These are phyloP conservation scores for Penicillium sp. DNA, from an alignment of 2,329 filamentous ascomycete species.

Conservation along the genomic window DNA sequence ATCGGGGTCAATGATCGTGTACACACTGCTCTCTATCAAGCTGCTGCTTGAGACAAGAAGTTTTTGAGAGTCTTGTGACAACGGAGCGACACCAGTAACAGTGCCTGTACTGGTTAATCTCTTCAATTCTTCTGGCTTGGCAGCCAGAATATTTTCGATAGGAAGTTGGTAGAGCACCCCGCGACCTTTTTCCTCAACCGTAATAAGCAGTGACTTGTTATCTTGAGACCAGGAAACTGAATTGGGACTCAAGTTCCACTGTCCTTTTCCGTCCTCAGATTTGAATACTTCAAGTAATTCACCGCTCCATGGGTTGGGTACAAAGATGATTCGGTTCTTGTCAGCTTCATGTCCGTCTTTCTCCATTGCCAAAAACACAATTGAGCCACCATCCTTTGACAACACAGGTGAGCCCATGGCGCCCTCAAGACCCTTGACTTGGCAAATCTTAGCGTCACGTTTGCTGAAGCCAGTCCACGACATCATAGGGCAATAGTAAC, in stretches of 20 bases:
- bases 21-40: slow-evolving; percentile 43
- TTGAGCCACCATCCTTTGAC: slow-evolving; percentile 40
- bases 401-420: slow-evolving; percentile 45
- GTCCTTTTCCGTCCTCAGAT: slow-evolving; percentile 32
- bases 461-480: slow-evolving; percentile 36
- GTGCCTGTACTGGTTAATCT: slow-evolving; percentile 40
- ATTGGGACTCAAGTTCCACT: slow-evolving; percentile 42
- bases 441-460: slow-evolving; percentile 28
- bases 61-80: slow-evolving; percentile 30
- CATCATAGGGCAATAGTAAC: slow-evolving; percentile 43
- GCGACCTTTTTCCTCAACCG: slow-evolving; percentile 40
- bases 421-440: slow-evolving; percentile 35
- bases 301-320: slow-evolving; percentile 39
- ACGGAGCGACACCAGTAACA: slow-evolving; percentile 37
- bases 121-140: slow-evolving; percentile 28
- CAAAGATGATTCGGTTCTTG: slow-evolving; percentile 43
- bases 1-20: slow-evolving; percentile 38
- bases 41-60: slow-evolving; percentile 42
- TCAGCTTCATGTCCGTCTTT: slow-evolving; percentile 46
- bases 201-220: slow-evolving; percentile 38
- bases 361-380: slow-evolving; percentile 43
- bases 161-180: slow-evolving; percentile 41
- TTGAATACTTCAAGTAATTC: slow-evolving; percentile 38
- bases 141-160: slow-evolving; percentile 25
- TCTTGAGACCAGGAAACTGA: slow-evolving; percentile 40